These are phyloP conservation scores for Phaeodactylum tricornutum DNA, from an alignment of 108 stramenopile genomes.

Conservation along the genomic window DNA sequence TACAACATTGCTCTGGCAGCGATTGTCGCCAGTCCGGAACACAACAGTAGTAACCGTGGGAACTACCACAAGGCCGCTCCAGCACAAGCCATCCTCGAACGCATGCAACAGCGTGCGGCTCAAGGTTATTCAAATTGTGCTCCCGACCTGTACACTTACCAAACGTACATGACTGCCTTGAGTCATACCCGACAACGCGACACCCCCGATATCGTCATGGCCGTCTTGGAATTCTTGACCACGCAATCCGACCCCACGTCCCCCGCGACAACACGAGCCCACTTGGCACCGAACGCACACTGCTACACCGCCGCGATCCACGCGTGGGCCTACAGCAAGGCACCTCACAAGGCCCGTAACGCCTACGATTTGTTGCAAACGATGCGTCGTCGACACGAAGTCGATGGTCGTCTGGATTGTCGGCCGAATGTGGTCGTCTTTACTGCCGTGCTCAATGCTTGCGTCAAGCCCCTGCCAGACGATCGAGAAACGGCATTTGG, in stretches of 20 bases:
- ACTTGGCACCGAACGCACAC: constrained; percentile 16
- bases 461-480: constrained; percentile 34
- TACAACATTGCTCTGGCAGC: constrained; percentile 51
- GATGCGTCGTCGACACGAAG: constrained; percentile 32
- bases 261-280: too few relatives aligned
- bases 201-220: constrained; percentile 33
- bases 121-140: constrained; percentile 15
- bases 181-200: constrained; percentile 15
- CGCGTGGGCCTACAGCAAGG: constrained; percentile 34
- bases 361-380: constrained; percentile 32
- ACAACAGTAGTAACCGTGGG: too few relatives aligned
- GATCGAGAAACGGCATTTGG: constrained; percentile 31
- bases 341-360: constrained; percentile 23
- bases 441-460: constrained; percentile 61
- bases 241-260: constrained; percentile 1
- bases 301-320: constrained; percentile 37
- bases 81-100: constrained; percentile 26
- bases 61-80: constrained; percentile 21
- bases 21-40: constrained; percentile 30
- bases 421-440: constrained; percentile 46
- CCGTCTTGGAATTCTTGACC: constrained; percentile 23
- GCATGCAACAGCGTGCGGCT: constrained; percentile 34
- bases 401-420: constrained; percentile 5
- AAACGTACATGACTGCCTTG: constrained; percentile 27
- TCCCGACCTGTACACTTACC: constrained; percentile 23